Evolutionary conservation across 2,329 filamentous ascomycete species (phyloP).

Genomic region (Cercospora nicotianae): DNA sequence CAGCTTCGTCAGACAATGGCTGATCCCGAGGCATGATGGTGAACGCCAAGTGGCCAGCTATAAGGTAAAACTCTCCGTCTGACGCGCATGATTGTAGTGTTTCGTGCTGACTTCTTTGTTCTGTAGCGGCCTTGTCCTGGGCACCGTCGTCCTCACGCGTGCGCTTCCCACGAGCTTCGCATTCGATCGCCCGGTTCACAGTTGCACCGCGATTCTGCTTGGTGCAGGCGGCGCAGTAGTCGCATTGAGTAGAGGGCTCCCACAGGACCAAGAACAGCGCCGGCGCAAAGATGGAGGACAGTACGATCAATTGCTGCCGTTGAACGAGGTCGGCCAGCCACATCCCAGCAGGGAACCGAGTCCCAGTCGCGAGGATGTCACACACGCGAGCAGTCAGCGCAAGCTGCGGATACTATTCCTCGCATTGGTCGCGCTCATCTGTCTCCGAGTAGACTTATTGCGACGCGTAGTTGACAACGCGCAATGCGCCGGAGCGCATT

Average conservation of each 20-base stretch:
- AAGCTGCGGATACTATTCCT: slow-evolving; percentile 33
- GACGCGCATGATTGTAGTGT: neutral
- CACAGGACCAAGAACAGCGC: slow-evolving; percentile 12
- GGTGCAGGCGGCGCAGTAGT: slow-evolving; percentile 44
- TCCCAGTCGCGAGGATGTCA: slow-evolving; percentile 26
- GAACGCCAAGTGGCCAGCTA: slow-evolving; percentile 23
- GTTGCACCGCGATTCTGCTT: slow-evolving; percentile 45
- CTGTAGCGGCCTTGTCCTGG: slow-evolving; percentile 34
- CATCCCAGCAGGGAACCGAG: slow-evolving; percentile 29
- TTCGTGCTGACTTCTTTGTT: neutral
- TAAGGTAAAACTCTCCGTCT: slow-evolving; percentile 14
- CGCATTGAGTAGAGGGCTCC: slow-evolving; percentile 40
- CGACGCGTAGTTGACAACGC: slow-evolving; percentile 44
- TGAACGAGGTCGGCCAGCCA: slow-evolving; percentile 32
- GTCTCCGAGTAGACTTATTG: slow-evolving; percentile 42
- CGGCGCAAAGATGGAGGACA: slow-evolving; percentile 26
- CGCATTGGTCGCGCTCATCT: slow-evolving; percentile 35
- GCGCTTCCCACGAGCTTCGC: slow-evolving; percentile 34
- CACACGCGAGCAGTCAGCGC: slow-evolving; percentile 31
- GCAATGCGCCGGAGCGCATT: slow-evolving; percentile 44
- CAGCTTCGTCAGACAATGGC: slow-evolving; percentile 8
- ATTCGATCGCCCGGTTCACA: slow-evolving; percentile 49
- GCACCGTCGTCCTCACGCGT: slow-evolving; percentile 31
- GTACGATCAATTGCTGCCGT: slow-evolving; percentile 36
- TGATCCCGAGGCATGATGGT: slow-evolving; percentile 18